phyloP scores from a whole-genome alignment of 2,329 filamentous ascomycete genomes.

The Lomentospora prolificans region DNA sequence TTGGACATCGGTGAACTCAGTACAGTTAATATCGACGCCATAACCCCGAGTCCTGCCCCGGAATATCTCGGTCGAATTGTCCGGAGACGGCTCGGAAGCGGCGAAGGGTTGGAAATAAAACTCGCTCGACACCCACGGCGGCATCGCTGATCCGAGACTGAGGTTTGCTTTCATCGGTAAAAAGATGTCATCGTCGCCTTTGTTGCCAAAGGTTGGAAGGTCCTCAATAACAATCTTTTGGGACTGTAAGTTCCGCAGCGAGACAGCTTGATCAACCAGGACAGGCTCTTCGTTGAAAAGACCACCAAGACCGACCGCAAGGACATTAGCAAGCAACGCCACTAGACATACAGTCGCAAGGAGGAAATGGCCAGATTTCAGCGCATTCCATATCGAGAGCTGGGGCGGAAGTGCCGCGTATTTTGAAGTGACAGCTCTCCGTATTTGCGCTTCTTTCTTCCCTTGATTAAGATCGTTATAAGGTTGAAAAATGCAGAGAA shows the following conservation, averaged over 20 bases:
- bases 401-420: conserved; percentile 49
- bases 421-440: conserved; percentile 27
- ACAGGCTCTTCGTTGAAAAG: conserved; percentile 32
- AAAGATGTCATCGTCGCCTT: no score
- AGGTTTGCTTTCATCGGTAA: conserved; percentile 35
- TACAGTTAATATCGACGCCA: conserved; percentile 17
- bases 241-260: conserved; percentile 8
- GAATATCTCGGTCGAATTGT: not conserved
- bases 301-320: conserved; percentile 40
- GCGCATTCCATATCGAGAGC: conserved; percentile 33
- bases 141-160: conserved; percentile 29
- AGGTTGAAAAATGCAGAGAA: conserved; percentile 44
- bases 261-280: not conserved
- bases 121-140: conserved; percentile 36
- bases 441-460: conserved; percentile 14
- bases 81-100: not conserved
- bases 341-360: conserved; percentile 36
- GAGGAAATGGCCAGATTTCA: conserved; percentile 32
- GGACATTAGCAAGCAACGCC: conserved; percentile 39
- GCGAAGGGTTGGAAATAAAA: conserved; percentile 38
- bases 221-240: conserved; percentile 16
- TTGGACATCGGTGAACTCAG: not conserved
- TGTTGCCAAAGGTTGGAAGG: no score
- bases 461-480: conserved; percentile 37
- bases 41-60: conserved; percentile 19